Evolutionary conservation across 352 stramenopile genomes (phyloP), one percentile per base, ranked within the genome.

Genomic region (Bremia lactucae): DNA sequence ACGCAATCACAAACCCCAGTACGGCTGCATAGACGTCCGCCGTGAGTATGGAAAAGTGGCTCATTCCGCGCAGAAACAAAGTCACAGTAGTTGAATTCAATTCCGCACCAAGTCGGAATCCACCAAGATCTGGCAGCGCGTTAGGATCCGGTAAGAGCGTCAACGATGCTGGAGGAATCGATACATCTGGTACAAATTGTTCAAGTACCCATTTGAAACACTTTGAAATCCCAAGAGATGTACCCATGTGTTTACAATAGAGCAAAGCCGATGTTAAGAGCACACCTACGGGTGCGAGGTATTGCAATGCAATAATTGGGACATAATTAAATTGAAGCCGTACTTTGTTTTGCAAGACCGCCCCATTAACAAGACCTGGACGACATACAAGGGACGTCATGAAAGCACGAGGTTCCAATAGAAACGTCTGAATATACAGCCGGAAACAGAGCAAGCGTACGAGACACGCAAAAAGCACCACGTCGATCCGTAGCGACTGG

Each of bases 271-370:
- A 57, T 4, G 68, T 59, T 11, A 84, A 8, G 19, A 81, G 49
- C 0, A 60, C 52, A 26, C 55, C 62, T 9, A 71, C 49, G 0
- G 77, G 77, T 10, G 77, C 68, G n/a, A 89, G 49, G 54, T 84
- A 89, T 55, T 89, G 77, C 25, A 89, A 52, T 4, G 73, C 69
- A 41, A 89, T 76, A 46, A 89, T 76, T 13, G 77, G 77, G 8
- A 79, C 49, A 47, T 87, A 89, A 60, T 84, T 84, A 59, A 89
- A 87, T 56, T 86, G 77, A 31, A 89, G 59, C 36, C 75, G 68
- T 16, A 86, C 68, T 36, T 84, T 83, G 44, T 53, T 76, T 51
- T 86, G 60, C 33, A 89, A 47, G 23, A 83, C 40, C 16, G 61
- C 52, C 1, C 73, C 75, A 36, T 85, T 68, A 9, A 89, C 68